These are phyloP conservation scores for Dendrothele bispora DNA, from an alignment of 768 basidiomycete genomes.

Conservation along the genomic window DNA sequence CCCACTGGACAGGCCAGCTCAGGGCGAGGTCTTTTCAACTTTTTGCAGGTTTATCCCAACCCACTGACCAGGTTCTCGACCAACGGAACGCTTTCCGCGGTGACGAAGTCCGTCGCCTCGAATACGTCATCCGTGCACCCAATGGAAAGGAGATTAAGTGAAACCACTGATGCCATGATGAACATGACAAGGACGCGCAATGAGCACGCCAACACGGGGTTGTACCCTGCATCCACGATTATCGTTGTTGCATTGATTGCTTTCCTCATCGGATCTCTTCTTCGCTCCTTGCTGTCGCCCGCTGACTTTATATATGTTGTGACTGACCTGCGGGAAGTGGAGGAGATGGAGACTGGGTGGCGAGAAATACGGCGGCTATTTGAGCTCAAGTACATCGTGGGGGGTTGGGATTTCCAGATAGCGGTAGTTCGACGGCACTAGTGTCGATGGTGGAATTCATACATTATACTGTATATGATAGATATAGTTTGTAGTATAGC, in stretches of 20 bases:
- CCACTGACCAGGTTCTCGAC: slow-evolving; percentile 52
- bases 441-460: no score
- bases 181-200: slow-evolving; percentile 4
- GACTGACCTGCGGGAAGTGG: slow-evolving; percentile 52
- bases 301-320: slow-evolving; percentile 89
- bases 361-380: slow-evolving; percentile 80
- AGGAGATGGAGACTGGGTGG: slow-evolving; percentile 64
- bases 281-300: slow-evolving; percentile 85
- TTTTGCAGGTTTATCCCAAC: slow-evolving; percentile 61
- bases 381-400: slow-evolving; percentile 78
- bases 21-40: slow-evolving; percentile 48
- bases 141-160: background rate
- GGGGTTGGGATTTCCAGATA: slow-evolving; percentile 88
- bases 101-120: background rate
- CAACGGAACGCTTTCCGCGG: background rate
- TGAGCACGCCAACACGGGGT: slow-evolving; percentile 15
- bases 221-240: slow-evolving; percentile 54
- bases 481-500: background rate
- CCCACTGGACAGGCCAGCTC: slow-evolving; percentile 18
- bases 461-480: slow-evolving; percentile 13
- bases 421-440: slow-evolving; percentile 80
- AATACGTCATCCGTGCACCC: background rate
- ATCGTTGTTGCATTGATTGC: slow-evolving; percentile 82
- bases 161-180: background rate
- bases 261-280: slow-evolving; percentile 87